phyloP scores from a whole-genome alignment of 2,329 filamentous ascomycete genomes.

The Arthroderma sp. region DNA sequence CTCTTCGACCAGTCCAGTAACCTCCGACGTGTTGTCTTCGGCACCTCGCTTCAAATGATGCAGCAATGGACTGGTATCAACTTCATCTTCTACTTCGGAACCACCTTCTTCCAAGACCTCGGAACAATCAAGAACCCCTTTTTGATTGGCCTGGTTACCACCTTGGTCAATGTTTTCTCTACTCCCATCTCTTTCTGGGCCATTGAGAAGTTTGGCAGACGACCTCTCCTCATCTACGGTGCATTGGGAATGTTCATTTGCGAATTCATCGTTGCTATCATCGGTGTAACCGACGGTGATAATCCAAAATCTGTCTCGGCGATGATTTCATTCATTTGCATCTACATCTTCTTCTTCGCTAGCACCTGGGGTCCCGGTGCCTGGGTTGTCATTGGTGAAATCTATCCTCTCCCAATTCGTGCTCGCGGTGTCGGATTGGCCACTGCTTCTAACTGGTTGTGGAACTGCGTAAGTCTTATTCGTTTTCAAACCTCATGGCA shows the following conservation, averaged over 20 bases:
- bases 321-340: slow-evolving; percentile 76
- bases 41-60: slow-evolving; percentile 67
- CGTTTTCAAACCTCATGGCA: too few relatives aligned
- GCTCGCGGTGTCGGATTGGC: slow-evolving; percentile 76
- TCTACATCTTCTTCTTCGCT: slow-evolving; percentile 90
- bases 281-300: slow-evolving; percentile 49
- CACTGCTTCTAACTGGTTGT: slow-evolving; percentile 83
- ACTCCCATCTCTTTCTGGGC: slow-evolving; percentile 81
- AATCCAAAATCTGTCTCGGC: slow-evolving; percentile 37
- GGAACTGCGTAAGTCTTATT: slow-evolving; percentile 53
- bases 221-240: slow-evolving; percentile 64
- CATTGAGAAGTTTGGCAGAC: slow-evolving; percentile 70
- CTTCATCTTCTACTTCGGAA: slow-evolving; percentile 79
- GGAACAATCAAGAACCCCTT: slow-evolving; percentile 66
- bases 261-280: slow-evolving; percentile 74
- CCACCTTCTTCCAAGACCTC: slow-evolving; percentile 67
- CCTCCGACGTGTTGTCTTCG: slow-evolving; percentile 55
- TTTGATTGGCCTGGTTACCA: slow-evolving; percentile 73
- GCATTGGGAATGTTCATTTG: slow-evolving; percentile 72
- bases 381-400: slow-evolving; percentile 68
- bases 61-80: slow-evolving; percentile 77
- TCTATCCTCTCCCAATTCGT: slow-evolving; percentile 80
- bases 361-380: slow-evolving; percentile 71
- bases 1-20: slow-evolving; percentile 40
- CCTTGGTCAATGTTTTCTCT: slow-evolving; percentile 72